A percentile compares a stretch with the other conserved stretches of the same genome.
Conservation (phyloP, 139 green algal species). For the Chlamydomonas sphaeroides region DNA sequence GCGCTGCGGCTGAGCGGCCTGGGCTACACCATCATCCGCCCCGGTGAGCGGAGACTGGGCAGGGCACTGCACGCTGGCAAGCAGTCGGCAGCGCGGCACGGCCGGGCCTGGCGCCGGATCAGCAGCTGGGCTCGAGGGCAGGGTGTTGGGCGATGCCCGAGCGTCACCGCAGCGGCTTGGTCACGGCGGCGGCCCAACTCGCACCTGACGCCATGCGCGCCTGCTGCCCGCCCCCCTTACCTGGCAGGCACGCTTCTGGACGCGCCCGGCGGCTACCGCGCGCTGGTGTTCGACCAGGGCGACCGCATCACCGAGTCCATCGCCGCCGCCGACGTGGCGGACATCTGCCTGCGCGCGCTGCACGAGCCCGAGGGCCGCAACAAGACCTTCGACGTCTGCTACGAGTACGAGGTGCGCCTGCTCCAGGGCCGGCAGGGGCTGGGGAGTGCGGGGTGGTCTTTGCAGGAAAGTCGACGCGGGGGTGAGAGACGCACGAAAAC, state of each 20-base stretch:
- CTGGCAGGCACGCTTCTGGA: constrained; percentile 80
- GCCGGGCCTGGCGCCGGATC: too few relatives aligned
- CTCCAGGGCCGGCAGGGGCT: not conserved
- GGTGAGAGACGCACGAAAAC: too few relatives aligned
- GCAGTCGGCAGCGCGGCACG: too few relatives aligned
- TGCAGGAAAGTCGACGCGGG: not conserved
- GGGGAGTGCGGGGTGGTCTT: not conserved
- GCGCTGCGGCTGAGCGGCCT: constrained; percentile 86
- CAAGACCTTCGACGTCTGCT: constrained; percentile 98
- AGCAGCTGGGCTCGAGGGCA: too few relatives aligned
- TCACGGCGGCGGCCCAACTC: too few relatives aligned
- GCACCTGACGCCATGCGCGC: too few relatives aligned
- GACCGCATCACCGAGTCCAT: constrained; percentile 87
- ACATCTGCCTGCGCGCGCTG: constrained; percentile 92
- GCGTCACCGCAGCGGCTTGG: too few relatives aligned
- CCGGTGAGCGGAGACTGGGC: constrained; percentile 60
- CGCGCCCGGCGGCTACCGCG: constrained; percentile 95
- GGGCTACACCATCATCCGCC: constrained; percentile 95
- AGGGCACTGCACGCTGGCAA: too few relatives aligned
- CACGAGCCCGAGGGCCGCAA: constrained; percentile 82
- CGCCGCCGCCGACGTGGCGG: constrained; percentile 94
- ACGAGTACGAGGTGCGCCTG: constrained; percentile 71
- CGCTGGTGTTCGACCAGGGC: constrained; percentile 98
- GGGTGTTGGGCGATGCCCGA: too few relatives aligned
- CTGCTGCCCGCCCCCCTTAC: too few relatives aligned